A percentile compares a stretch with the other conserved stretches of the same genome.
Conservation (phyloP, 495 filamentous ascomycete species). For the Beverwykella pulmonaria region DNA sequence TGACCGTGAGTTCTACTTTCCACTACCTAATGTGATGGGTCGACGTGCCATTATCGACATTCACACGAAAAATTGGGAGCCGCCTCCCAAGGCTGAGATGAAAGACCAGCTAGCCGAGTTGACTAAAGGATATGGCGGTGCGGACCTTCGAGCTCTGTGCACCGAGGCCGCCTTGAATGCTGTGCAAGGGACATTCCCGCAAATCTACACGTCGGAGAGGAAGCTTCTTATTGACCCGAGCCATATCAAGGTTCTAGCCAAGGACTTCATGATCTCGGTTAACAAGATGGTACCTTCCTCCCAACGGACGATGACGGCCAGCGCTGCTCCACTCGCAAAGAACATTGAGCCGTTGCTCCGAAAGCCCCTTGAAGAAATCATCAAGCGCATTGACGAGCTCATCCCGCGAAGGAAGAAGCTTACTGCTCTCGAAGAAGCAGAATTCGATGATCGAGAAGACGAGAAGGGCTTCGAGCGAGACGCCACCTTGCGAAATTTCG, state of each 20-base stretch:
- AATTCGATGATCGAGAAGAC: slow-evolving; percentile 85
- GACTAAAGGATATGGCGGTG: slow-evolving; percentile 95
- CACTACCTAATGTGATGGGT: slow-evolving; percentile 77
- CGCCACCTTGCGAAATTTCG: slow-evolving; percentile 83
- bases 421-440: slow-evolving; percentile 89
- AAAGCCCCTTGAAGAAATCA: slow-evolving; percentile 66
- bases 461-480: slow-evolving; percentile 79
- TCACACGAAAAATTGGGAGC: slow-evolving; percentile 92
- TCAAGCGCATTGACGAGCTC: slow-evolving; percentile 68
- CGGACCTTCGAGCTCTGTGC: slow-evolving; percentile 88
- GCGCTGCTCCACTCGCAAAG: slow-evolving; percentile 74
- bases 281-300: slow-evolving; percentile 96
- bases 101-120: slow-evolving; percentile 81
- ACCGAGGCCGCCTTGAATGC: slow-evolving; percentile 99
- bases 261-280: slow-evolving; percentile 94
- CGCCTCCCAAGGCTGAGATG: slow-evolving; percentile 69
- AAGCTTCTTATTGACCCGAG: slow-evolving; percentile 87
- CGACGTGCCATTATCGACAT: slow-evolving; percentile 89
- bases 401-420: slow-evolving; percentile 80
- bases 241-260: slow-evolving; percentile 79
- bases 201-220: slow-evolving; percentile 88
- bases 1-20: slow-evolving; percentile 97
- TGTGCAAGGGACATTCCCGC: slow-evolving; percentile 91
- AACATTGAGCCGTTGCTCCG: slow-evolving; percentile 80
- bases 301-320: slow-evolving; percentile 80